Evolutionary conservation across 2,329 filamentous ascomycete genomes (phyloP), one percentile per base, ranked within the genome.

Genomic region (Daldinia sp.): DNA sequence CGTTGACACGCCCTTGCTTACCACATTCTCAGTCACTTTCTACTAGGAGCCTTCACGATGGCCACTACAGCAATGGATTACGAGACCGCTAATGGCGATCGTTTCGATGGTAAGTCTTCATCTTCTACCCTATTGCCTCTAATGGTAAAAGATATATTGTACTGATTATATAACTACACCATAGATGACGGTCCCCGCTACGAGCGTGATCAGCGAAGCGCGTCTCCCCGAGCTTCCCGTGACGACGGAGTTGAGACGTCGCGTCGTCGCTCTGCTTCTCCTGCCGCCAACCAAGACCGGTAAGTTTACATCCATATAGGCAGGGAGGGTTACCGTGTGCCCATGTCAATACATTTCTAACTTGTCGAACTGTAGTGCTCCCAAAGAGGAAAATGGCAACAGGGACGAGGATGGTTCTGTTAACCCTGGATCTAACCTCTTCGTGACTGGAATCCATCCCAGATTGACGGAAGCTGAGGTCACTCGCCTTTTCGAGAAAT

Each of bases 401-500:
- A 78, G 77, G 61, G 92, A 87, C 65, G 93, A 96, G 72, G 90
- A 92, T 73, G 91, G 90, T 71, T 90, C 94, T 67, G 77, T 91
- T 75, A 99, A 99, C 81, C 91, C 93, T 67, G 95, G 95, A 72
- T 97, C 95, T 70, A 99, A 99, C 83, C 90, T 99, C 63, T 99
- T 99, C 78, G 95, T 99, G 70, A 99, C 95, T 68, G 95, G 95
- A 72, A 99, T 99, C 70, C 93, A 98, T 78, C 95, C 95, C 60
- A 91, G 92, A 73, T 87, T 99, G 70, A 89, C 87, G 48, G 95
- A 99, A 79, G 86, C 89, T 13, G 95, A 98, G 76, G 92, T 99
- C 65, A 91, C 91, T 56, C 93, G 93, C 77, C 89, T 99, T 70
- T 99, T 99, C 76, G 93, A 97, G 82, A 99, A 98, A 81, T 98